Evolutionary conservation across 2,329 filamentous ascomycete genomes (phyloP), one percentile per base, ranked within the genome.

Genomic region (Fusarium anguioides): DNA sequence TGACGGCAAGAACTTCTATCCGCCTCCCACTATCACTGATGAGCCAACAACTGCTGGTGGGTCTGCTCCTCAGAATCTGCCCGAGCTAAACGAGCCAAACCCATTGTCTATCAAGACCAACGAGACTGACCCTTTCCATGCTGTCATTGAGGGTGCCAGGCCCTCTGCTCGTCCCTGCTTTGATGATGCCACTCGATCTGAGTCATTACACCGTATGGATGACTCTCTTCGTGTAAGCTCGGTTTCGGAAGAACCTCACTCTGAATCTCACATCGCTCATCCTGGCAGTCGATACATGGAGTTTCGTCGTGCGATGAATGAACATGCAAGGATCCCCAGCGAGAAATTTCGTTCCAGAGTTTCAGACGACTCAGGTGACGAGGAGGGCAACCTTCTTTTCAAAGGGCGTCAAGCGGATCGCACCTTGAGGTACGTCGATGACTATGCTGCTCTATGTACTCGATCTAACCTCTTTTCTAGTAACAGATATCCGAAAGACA

Each of bases 1-100:
- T 68, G 87, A 90, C 66, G 87, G 88, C 23, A 88, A 87, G 73
- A 82, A 89, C 72, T 89, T 89, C 68, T 89, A 89, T 63, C 85
- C 84, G 27, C 78, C 85, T 5, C 88, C 87, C 1, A 85, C 86
- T 2, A 73, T 76, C 63, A 86, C 84, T 71, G 70, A 76, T 31
- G 63, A 60, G 27, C 64, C 66, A 11, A 23, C 58, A 5, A 57
- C 60, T 18, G 29, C 56, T 29, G 27, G 20, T 29, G 44, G 41
- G 23, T 46, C 54, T 33, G 6, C 27, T 12, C 17, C 27, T 21
- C 46, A 49, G 26, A 24, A 24, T n/a, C 18, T 48, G 17, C 18
- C 24, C 21, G 24, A 51, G 21, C 41, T 18, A 17, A 35, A 51
- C 18, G 55, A 62, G 40, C 37, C 55, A 11, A 54, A 57, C 14